These are phyloP conservation scores for Fonsecaea multimorphosa DNA, from an alignment of 2,329 filamentous ascomycete genomes.

Conservation along the genomic window DNA sequence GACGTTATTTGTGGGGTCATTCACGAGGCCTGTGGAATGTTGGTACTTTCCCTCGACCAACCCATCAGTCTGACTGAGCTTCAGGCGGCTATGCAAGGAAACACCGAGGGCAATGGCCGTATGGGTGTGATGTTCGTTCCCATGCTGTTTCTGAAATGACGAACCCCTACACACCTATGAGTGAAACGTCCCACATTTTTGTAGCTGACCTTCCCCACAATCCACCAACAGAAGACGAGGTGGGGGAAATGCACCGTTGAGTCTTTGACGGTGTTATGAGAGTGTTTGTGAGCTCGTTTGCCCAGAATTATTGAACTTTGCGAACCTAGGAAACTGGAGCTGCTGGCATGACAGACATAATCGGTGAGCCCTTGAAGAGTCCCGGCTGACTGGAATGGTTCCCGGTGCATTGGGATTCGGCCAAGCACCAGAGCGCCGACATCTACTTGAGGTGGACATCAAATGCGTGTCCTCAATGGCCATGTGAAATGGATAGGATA, in stretches of 20 bases:
- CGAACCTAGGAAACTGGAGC: not conserved
- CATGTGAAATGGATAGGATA: not conserved
- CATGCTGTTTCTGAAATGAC: not conserved
- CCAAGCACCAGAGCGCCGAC: not conserved
- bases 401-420: not conserved
- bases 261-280: too few species aligned
- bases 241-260: not conserved
- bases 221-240: not conserved
- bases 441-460: not conserved
- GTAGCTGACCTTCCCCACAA: not conserved
- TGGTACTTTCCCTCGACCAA: not conserved
- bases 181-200: constrained; percentile 1
- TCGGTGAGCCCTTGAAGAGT: not conserved
- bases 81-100: not conserved
- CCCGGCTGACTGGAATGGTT: not conserved
- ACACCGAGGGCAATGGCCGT: not conserved
- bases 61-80: not conserved
- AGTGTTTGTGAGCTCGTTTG: not conserved
- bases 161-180: not conserved
- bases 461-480: not conserved
- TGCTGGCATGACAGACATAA: not conserved
- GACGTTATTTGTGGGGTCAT: constrained; percentile 6
- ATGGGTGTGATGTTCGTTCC: not conserved
- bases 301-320: not conserved
- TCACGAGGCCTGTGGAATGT: not conserved